These are phyloP conservation scores for Macrophomina tecta DNA, from an alignment of 2,329 filamentous ascomycete genomes.

Conservation along the genomic window DNA sequence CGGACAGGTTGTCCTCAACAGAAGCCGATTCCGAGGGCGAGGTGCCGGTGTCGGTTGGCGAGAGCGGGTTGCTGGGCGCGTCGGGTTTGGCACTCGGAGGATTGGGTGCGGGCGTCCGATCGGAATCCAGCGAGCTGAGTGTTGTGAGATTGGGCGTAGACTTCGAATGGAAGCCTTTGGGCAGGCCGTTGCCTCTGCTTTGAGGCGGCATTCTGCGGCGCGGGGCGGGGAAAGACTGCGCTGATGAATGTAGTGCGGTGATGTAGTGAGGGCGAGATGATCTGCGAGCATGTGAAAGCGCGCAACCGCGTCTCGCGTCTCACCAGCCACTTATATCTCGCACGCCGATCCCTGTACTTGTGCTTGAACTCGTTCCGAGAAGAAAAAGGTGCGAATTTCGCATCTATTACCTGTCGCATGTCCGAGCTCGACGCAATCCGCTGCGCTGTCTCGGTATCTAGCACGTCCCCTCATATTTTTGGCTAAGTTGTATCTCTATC, in stretches of 20 bases:
- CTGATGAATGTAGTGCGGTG: neutral
- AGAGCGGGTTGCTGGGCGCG: constrained; percentile 32
- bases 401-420: too few relatives aligned
- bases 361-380: neutral
- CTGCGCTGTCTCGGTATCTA: too few relatives aligned
- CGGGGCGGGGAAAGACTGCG: neutral
- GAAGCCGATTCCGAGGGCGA: constrained; percentile 47
- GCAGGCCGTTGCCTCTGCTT: constrained; percentile 49
- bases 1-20: constrained; percentile 44
- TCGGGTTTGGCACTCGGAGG: constrained; percentile 29
- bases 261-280: constrained; percentile 11
- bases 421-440: too few relatives aligned
- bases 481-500: neutral
- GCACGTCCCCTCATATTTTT: neutral
- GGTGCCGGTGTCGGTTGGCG: constrained; percentile 29
- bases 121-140: constrained; percentile 41
- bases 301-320: constrained; percentile 4
- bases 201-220: constrained; percentile 47
- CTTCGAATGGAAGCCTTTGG: constrained; percentile 51
- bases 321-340: too few relatives aligned
- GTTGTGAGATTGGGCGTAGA: constrained; percentile 56
- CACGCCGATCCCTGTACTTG: neutral
- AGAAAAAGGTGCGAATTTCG: too few relatives aligned
- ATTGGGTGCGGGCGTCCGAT: constrained; percentile 28
- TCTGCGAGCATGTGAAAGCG: constrained; percentile 19